Evolutionary conservation across 2,329 filamentous ascomycete genomes (phyloP).

Genomic region (Colletotrichum zoysiae): DNA sequence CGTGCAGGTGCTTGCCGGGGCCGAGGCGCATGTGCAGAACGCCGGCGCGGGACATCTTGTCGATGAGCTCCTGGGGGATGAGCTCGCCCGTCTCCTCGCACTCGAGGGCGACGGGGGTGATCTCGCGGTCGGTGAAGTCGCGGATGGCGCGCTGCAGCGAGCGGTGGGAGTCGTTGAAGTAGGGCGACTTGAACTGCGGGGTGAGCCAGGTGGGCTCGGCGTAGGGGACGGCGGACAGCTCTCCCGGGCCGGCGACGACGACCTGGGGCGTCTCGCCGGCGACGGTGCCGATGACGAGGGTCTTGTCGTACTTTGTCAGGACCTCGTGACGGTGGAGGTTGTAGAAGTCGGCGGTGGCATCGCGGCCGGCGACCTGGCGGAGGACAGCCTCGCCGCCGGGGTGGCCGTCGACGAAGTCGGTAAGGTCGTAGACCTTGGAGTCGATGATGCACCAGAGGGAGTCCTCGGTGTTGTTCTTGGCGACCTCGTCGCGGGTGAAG

Average conservation of each 20-base stretch:
- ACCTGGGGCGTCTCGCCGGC: slow-evolving; percentile 81
- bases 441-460: slow-evolving; percentile 88
- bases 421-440: slow-evolving; percentile 87
- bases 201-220: slow-evolving; percentile 87
- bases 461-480: slow-evolving; percentile 80
- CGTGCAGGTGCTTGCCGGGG: slow-evolving; percentile 84
- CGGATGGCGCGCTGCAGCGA: slow-evolving; percentile 77
- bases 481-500: slow-evolving; percentile 74
- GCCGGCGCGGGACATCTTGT: slow-evolving; percentile 80
- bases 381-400: slow-evolving; percentile 86
- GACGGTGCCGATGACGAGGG: slow-evolving; percentile 80
- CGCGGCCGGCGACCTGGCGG: slow-evolving; percentile 82
- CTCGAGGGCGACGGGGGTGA: slow-evolving; percentile 80
- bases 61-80: slow-evolving; percentile 79
- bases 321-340: slow-evolving; percentile 93
- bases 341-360: slow-evolving; percentile 88
- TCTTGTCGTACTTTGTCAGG: slow-evolving; percentile 79
- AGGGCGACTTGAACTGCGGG: slow-evolving; percentile 81
- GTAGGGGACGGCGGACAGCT: slow-evolving; percentile 83
- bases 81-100: slow-evolving; percentile 80
- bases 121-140: slow-evolving; percentile 77
- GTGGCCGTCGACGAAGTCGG: slow-evolving; percentile 87
- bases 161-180: slow-evolving; percentile 82
- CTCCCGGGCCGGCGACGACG: slow-evolving; percentile 76
- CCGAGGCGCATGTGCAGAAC: slow-evolving; percentile 86